A percentile compares a stretch with the other conserved stretches of the same genome.
Conservation (phyloP, 2,329 filamentous ascomycete species). For the Zymoseptoria ardabiliae region DNA sequence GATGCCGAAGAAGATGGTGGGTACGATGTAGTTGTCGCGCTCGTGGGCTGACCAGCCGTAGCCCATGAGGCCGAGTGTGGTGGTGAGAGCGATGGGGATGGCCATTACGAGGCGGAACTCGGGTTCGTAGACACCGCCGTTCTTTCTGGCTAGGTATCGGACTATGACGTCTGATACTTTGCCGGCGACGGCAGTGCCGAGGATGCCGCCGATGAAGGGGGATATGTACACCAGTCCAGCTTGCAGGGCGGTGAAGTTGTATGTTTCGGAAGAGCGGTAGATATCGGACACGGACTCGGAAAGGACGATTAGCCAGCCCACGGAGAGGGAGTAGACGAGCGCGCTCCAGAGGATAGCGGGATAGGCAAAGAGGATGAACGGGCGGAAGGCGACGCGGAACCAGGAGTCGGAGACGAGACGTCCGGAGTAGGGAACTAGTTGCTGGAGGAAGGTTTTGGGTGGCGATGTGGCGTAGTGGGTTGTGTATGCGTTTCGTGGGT, state of each 20-base stretch:
- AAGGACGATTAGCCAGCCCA: slow-evolving; percentile 93
- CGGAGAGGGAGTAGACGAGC: slow-evolving; percentile 74
- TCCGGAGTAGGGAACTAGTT: slow-evolving; percentile 70
- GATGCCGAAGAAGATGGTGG: slow-evolving; percentile 85
- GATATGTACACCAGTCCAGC: slow-evolving; percentile 84
- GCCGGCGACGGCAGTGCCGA: slow-evolving; percentile 88
- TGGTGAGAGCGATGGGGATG: slow-evolving; percentile 67
- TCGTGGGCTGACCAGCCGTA: slow-evolving; percentile 87
- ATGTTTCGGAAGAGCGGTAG: slow-evolving; percentile 60
- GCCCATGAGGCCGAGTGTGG: slow-evolving; percentile 80
- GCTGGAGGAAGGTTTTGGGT: slow-evolving; percentile 62
- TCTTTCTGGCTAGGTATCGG: slow-evolving; percentile 69
- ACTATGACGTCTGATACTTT: slow-evolving; percentile 82
- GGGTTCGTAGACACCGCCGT: slow-evolving; percentile 91
- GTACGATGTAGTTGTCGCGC: slow-evolving; percentile 77
- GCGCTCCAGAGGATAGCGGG: slow-evolving; percentile 85
- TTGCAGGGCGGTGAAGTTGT: slow-evolving; percentile 74
- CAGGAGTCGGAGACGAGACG: slow-evolving; percentile 71
- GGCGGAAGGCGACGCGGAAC: slow-evolving; percentile 68
- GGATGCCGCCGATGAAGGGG: slow-evolving; percentile 78
- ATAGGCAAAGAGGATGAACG: slow-evolving; percentile 80
- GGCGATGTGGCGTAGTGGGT: slow-evolving; percentile 60
- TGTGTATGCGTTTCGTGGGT: slow-evolving; percentile 51
- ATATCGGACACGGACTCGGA: slow-evolving; percentile 80
- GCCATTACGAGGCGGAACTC: slow-evolving; percentile 91